These are phyloP conservation scores for Elsinoe batatas DNA, from an alignment of 2,329 filamentous ascomycete species.

Conservation along the genomic window DNA sequence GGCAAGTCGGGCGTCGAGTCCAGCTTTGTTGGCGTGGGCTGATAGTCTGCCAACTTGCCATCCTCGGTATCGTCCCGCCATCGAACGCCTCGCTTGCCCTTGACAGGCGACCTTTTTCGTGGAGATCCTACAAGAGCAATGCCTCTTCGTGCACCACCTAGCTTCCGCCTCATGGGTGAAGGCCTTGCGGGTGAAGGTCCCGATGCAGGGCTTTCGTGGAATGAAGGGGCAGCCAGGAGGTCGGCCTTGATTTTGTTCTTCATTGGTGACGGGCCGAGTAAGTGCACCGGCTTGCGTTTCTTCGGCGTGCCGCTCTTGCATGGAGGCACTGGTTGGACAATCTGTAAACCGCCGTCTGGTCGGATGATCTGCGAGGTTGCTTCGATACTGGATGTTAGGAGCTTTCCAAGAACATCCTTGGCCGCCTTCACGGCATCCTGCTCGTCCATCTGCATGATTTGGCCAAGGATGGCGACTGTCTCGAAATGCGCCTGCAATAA, in stretches of 20 bases:
- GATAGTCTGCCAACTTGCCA: conserved; percentile 78
- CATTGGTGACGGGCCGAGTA: conserved; percentile 39
- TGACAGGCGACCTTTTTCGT: conserved; percentile 57
- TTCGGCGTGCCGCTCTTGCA: conserved; percentile 67
- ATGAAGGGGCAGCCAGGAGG: conserved; percentile 27
- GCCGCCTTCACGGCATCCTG: conserved; percentile 73
- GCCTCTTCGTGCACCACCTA: conserved; percentile 54
- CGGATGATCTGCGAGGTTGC: conserved; percentile 79
- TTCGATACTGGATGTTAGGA: conserved; percentile 66
- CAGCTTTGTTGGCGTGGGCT: conserved; percentile 72
- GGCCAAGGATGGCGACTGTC: conserved; percentile 71
- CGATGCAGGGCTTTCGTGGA: conserved; percentile 25
- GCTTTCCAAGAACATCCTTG: conserved; percentile 62
- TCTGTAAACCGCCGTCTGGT: conserved; percentile 62
- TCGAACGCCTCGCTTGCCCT: conserved; percentile 64
- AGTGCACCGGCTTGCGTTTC: conserved; percentile 46
- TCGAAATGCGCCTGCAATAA: conserved; percentile 88
- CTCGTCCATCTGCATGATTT: conserved; percentile 73
- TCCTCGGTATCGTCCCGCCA: conserved; percentile 90
- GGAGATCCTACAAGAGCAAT: conserved; percentile 61
- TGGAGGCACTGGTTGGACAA: conserved; percentile 58
- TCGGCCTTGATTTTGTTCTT: conserved; percentile 34
- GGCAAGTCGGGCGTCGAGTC: conserved; percentile 45
- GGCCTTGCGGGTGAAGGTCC: conserved; percentile 43
- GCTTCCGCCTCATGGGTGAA: conserved; percentile 72